These are phyloP conservation scores for Coemansia sp. DNA, from an alignment of 192 early-diverging fungal genomes.

Conservation along the genomic window DNA sequence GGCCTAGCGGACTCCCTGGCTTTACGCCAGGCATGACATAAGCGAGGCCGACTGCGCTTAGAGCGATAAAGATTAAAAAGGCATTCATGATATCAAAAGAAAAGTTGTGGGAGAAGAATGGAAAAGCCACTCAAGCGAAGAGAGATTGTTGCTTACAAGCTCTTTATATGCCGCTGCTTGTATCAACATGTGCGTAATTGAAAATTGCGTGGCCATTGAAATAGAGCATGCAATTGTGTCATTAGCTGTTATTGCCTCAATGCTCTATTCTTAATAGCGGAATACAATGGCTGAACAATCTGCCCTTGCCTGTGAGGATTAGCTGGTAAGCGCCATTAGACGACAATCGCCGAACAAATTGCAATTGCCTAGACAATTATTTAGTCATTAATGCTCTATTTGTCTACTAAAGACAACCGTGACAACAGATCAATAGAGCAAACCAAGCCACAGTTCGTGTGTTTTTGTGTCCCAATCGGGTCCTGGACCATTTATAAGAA, in stretches of 20 bases:
- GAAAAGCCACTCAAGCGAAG: neutral
- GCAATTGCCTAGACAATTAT: neutral
- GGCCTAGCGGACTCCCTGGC: neutral
- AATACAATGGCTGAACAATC: neutral
- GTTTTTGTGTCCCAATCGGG: neutral
- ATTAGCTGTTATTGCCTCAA: neutral
- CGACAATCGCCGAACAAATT: neutral
- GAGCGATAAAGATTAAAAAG: neutral
- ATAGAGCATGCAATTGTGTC: neutral
- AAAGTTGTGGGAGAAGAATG: neutral
- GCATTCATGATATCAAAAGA: neutral
- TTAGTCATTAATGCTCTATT: neutral
- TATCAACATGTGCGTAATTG: neutral
- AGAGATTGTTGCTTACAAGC: neutral
- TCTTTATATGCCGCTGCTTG: neutral
- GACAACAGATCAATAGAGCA: neutral
- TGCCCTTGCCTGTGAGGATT: neutral
- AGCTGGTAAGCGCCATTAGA: neutral
- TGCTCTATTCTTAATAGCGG: neutral
- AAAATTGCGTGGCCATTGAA: neutral
- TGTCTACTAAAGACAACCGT: neutral
- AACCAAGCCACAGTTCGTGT: neutral
- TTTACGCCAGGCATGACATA: neutral
- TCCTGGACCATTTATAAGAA: neutral
- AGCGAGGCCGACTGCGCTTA: neutral